Conservation (phyloP, 768 basidiomycete genomes). For the Flagelloscypha sp. region DNA sequence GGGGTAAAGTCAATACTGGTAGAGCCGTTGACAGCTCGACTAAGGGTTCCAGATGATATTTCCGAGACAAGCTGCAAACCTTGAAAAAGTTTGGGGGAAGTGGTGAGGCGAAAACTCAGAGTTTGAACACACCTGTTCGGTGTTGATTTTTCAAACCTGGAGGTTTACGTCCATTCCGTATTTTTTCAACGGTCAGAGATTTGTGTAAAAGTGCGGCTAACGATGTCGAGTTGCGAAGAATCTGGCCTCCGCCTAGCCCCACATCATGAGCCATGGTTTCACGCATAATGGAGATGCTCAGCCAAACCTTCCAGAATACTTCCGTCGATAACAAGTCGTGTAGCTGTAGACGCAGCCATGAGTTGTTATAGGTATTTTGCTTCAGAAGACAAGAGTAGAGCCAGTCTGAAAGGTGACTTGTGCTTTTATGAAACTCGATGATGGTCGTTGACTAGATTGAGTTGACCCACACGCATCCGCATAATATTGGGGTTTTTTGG, state of each 20-base stretch:
- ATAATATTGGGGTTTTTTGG: no score
- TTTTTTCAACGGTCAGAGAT: conserved; percentile 50
- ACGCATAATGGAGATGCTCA: conserved; percentile 6
- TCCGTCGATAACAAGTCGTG: conserved; percentile 9
- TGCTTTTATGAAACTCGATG: no score
- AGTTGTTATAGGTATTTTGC: no score
- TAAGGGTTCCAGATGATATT: conserved; percentile 48
- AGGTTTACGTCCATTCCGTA: conserved; percentile 48
- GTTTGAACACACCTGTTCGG: conserved; percentile 42
- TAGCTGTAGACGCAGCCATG: no score
- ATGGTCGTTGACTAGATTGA: no score
- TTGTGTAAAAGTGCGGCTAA: conserved; percentile 58
- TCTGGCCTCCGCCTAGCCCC: conserved; percentile 71
- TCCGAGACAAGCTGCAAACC: conserved; percentile 59
- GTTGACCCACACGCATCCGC: no score
- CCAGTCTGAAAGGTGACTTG: no score
- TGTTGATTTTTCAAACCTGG: conserved; percentile 72
- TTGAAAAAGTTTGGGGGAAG: conserved; percentile 14
- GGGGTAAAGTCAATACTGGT: conserved; percentile 48
- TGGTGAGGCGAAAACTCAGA: not conserved
- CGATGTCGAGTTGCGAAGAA: conserved; percentile 60
- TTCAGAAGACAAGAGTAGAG: no score
- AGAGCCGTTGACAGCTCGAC: conserved; percentile 49
- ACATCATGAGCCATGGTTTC: conserved; percentile 6
- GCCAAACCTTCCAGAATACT: conserved; percentile 46